phyloP scores from a whole-genome alignment of 305 asterid genomes.

The Solanum chacoense region DNA sequence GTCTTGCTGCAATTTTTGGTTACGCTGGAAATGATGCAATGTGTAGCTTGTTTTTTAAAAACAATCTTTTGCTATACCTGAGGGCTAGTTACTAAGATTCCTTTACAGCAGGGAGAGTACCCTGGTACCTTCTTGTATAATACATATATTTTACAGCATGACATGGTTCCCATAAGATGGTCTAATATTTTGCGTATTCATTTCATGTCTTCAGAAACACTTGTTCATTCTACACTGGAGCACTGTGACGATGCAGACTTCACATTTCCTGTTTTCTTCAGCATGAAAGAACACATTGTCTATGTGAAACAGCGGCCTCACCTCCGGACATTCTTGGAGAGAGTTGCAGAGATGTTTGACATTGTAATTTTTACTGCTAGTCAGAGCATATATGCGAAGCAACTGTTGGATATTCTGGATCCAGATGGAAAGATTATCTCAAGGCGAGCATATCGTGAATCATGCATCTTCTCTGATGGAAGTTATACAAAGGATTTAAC shows the following conservation, averaged over 20 bases:
- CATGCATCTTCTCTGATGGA: slow-evolving; percentile 76
- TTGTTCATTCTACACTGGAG: slow-evolving; percentile 90
- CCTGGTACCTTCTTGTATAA: neutral
- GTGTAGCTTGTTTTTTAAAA: neutral
- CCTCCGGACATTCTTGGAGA: slow-evolving; percentile 59
- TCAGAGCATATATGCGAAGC: slow-evolving; percentile 89
- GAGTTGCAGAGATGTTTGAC: slow-evolving; percentile 86
- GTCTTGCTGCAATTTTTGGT: neutral
- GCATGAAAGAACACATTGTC: slow-evolving; percentile 77
- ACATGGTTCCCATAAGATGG: neutral
- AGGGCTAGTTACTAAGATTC: neutral
- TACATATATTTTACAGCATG: neutral
- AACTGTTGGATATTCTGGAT: slow-evolving; percentile 80
- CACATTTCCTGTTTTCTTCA: slow-evolving; percentile 77
- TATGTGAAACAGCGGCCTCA: slow-evolving; percentile 88
- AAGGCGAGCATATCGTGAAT: slow-evolving; percentile 85
- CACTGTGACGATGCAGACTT: slow-evolving; percentile 75
- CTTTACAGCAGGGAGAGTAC: neutral
- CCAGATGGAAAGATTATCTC: slow-evolving; percentile 74
- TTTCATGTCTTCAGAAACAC: slow-evolving; percentile 67
- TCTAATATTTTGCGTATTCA: slow-evolving; percentile 11
- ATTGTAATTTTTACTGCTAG: slow-evolving; percentile 91
- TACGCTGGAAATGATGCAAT: neutral
- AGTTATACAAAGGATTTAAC: slow-evolving; percentile 78
- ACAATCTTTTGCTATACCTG: neutral